These are phyloP conservation scores for Sarcodon aspratus DNA, from an alignment of 768 basidiomycete genomes.

Conservation along the genomic window DNA sequence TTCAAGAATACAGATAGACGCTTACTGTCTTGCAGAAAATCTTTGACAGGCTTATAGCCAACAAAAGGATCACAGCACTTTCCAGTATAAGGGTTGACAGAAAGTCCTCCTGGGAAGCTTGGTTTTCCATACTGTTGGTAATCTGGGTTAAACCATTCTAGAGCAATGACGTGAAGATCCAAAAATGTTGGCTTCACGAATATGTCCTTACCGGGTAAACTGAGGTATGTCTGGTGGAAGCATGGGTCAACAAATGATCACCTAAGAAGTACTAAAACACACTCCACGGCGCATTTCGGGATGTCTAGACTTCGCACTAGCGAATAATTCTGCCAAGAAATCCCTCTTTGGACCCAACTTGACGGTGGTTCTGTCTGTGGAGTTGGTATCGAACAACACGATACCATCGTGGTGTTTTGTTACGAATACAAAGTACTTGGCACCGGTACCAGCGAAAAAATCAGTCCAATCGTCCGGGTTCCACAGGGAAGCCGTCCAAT, in stretches of 20 bases:
- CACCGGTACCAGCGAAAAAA: constrained; percentile 42
- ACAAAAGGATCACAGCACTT: constrained; percentile 38
- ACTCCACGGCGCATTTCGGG: constrained; percentile 45
- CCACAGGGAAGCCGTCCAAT: constrained; percentile 41
- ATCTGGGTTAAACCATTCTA: constrained; percentile 41
- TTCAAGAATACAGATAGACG: constrained; percentile 28
- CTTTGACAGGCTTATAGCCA: constrained; percentile 32
- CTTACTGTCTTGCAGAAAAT: constrained; percentile 35
- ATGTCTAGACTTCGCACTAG: constrained; percentile 35
- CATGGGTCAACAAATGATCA: background rate
- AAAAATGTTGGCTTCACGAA: no score
- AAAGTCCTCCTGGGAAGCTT: constrained; percentile 39
- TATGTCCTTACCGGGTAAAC: background rate
- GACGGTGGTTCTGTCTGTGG: constrained; percentile 37
- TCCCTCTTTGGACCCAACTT: constrained; percentile 37
- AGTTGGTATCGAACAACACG: constrained; percentile 33
- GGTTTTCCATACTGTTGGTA: constrained; percentile 37
- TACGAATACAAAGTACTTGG: constrained; percentile 50
- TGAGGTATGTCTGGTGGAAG: constrained; percentile 2
- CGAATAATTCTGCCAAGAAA: constrained; percentile 37
- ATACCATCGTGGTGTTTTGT: constrained; percentile 61
- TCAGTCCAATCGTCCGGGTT: constrained; percentile 44
- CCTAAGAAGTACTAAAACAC: background rate
- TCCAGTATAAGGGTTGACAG: constrained; percentile 30
- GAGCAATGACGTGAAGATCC: background rate